phyloP scores from a whole-genome alignment of 176 grass and related monocot genomes.

The Areca catechu region DNA sequence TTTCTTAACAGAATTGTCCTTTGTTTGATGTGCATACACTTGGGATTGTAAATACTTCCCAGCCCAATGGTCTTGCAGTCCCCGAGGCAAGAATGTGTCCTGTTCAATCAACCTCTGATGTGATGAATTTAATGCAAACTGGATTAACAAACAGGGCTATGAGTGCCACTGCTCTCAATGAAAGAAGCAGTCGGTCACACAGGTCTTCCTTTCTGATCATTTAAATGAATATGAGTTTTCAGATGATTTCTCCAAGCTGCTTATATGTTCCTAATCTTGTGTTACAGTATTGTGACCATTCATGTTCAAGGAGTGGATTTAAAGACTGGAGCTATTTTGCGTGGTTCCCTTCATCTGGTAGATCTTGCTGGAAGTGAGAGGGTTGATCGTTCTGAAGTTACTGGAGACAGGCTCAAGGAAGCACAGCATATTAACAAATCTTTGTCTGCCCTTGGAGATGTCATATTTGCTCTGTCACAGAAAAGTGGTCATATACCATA shows the following conservation, averaged over 20 bases:
- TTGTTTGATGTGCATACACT: slow-evolving; percentile 69
- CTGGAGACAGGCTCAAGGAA: slow-evolving; percentile 80
- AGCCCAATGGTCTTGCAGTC: slow-evolving; percentile 68
- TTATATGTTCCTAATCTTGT: neutral
- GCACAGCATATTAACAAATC: slow-evolving; percentile 90
- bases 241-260: neutral
- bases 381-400: slow-evolving; percentile 66
- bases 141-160: slow-evolving; percentile 64
- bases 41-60: slow-evolving; percentile 62
- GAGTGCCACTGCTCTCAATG: slow-evolving; percentile 80
- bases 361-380: slow-evolving; percentile 86
- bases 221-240: too few relatives aligned
- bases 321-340: slow-evolving; percentile 42
- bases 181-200: slow-evolving; percentile 89
- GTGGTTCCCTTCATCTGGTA: slow-evolving; percentile 67
- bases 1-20: neutral
- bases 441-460: slow-evolving; percentile 70
- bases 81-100: slow-evolving; percentile 71
- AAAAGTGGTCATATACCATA: slow-evolving; percentile 69
- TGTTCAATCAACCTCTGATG: slow-evolving; percentile 71
- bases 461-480: slow-evolving; percentile 79
- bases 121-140: slow-evolving; percentile 70
- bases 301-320: slow-evolving; percentile 60
- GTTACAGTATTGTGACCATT: slow-evolving; percentile 66
- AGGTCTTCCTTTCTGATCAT: slow-evolving; percentile 31